phyloP scores from a whole-genome alignment of 1,139 yeast species.

The Geotrichum europaeum region DNA sequence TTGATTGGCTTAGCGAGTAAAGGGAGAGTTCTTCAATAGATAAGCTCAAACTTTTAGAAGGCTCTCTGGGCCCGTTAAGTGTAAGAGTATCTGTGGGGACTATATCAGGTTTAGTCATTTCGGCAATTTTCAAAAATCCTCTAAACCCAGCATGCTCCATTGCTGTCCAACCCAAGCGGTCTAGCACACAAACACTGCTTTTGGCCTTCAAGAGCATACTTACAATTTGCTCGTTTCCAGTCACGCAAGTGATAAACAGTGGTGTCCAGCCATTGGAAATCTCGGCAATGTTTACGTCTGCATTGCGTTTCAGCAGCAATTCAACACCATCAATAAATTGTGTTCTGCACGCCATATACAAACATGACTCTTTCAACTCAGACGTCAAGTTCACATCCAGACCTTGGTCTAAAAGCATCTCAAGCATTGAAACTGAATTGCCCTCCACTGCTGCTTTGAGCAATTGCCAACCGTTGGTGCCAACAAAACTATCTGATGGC shows the following conservation, averaged over 20 bases:
- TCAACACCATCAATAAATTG: constrained; percentile 53
- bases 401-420: constrained; percentile 50
- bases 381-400: constrained; percentile 62
- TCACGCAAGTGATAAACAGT: constrained; percentile 81
- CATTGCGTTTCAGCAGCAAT: constrained; percentile 49
- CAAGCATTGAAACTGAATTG: constrained; percentile 53
- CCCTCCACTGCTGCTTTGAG: constrained; percentile 59
- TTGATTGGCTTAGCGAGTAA: constrained; percentile 4
- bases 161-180: constrained; percentile 93
- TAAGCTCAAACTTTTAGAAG: background rate
- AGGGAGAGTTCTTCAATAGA: background rate
- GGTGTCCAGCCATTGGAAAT: constrained; percentile 92
- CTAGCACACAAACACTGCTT: constrained; percentile 48
- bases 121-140: constrained; percentile 75
- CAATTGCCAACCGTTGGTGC: constrained; percentile 49
- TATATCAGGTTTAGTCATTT: constrained; percentile 46
- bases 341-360: constrained; percentile 71
- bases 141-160: constrained; percentile 92
- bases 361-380: constrained; percentile 69
- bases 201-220: constrained; percentile 48
- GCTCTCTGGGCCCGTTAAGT: background rate
- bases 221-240: constrained; percentile 62
- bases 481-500: constrained; percentile 21
- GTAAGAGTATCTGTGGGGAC: constrained; percentile 14
- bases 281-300: constrained; percentile 74